Percentiles rank a stretch among this genome's conserved stretches.
Conservation (phyloP, 768 basidiomycete species). For the Lactifluus volemus region DNA sequence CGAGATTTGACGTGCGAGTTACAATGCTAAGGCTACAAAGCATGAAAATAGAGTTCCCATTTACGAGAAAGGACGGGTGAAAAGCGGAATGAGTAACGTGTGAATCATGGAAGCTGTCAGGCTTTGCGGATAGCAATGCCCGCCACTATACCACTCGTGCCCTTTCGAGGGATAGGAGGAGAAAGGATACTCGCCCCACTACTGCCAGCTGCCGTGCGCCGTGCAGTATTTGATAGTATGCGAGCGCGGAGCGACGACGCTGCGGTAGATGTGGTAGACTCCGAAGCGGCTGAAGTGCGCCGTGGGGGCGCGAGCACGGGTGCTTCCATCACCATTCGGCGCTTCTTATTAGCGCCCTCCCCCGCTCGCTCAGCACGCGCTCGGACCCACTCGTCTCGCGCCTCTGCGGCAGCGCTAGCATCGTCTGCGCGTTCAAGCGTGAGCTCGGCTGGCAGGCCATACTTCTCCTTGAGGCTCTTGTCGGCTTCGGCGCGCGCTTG, state of each 20-base stretch:
- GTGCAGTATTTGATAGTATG: slow-evolving; percentile 17
- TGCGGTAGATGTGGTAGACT: not conserved
- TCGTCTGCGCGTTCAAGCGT: slow-evolving; percentile 58
- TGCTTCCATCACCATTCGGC: slow-evolving; percentile 26
- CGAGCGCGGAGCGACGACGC: slow-evolving; percentile 15
- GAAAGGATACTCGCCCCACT: not conserved
- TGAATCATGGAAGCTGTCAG: not conserved
- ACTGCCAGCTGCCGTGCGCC: not conserved
- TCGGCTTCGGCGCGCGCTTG: slow-evolving; percentile 60
- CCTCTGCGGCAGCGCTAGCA: slow-evolving; percentile 43
- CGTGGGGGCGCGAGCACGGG: slow-evolving; percentile 4
- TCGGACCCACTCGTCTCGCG: slow-evolving; percentile 53
- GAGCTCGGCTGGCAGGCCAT: slow-evolving; percentile 66
- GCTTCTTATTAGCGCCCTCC: slow-evolving; percentile 39
- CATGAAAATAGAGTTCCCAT: not conserved
- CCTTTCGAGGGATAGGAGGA: not conserved
- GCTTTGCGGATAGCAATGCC: slow-evolving; percentile 13
- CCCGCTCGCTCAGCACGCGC: slow-evolving; percentile 40
- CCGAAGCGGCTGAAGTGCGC: slow-evolving; percentile 1
- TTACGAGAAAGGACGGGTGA: not conserved
- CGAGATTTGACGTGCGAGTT: too few relatives aligned
- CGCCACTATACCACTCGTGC: not conserved
- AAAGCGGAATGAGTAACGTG: not conserved
- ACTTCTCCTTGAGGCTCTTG: slow-evolving; percentile 60
- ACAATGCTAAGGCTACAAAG: slow-evolving; percentile 7